Evolutionary conservation across 768 basidiomycete species (phyloP), one percentile per base, ranked within the genome.

Genomic region (Dictyophora rubrovolvata): DNA sequence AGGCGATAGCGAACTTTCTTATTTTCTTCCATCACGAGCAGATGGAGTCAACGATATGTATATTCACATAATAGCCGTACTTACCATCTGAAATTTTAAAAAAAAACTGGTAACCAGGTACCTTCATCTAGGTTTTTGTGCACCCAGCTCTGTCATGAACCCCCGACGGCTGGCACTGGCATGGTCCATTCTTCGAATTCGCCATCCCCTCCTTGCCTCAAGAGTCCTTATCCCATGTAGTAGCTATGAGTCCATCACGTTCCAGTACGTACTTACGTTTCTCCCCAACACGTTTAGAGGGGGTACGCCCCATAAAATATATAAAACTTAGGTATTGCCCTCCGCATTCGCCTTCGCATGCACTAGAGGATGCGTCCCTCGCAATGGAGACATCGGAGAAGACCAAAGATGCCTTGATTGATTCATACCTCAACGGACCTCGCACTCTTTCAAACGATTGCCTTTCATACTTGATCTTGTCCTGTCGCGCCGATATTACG

Each of bases 41-140:
- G 80, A 75, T 55, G 87, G 87, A 5, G 89, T 92, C 35, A 93
- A 93, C 64, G 90, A 93, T 68, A 92, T 93, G 90, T 89, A 65
- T 67, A 36, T 17, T 7, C 51, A 47, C 8, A 14, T 35, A 36
- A 54, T 20, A 36, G 5, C 50, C 9, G 11, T 2, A 22, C 21
- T 22, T 20, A 34, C 50, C 12, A 22, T 21, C 17, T 51, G 50
- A 22, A 35, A 20, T 23, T 60, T n/a, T n/a, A n/a, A 21, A 7
- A 1, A 12, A 18, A 20, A 10, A 21, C 22, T 36, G 23, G 23
- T 53, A 48, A 55, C 2, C 59, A 93, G 89, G 89, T 91, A 91
- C 68, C 73, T 92, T 47, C 87, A 89, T 67, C 73, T 92, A 37
- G 84, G 84, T 1, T 83, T 89, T 69, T 68, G 65, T 36, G 80